These are phyloP conservation scores for Tricholoma saponaceum DNA, from an alignment of 768 basidiomycete genomes.

Conservation along the genomic window DNA sequence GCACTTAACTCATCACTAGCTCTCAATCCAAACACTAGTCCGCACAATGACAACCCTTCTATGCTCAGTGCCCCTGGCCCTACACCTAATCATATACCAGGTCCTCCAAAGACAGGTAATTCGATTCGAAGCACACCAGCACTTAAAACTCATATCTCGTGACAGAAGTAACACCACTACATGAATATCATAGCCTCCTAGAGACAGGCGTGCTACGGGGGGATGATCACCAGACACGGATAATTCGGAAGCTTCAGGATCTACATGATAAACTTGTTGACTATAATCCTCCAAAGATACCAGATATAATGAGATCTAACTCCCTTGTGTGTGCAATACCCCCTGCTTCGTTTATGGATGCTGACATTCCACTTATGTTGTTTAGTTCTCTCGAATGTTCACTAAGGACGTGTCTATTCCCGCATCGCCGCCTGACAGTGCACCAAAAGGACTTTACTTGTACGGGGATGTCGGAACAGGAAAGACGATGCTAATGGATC, in stretches of 20 bases:
- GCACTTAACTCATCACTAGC: slow-evolving; percentile 34
- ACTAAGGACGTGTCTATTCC: slow-evolving; percentile 32
- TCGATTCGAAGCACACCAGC: neutral
- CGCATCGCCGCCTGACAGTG: slow-evolving; percentile 41
- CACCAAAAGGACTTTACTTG: slow-evolving; percentile 89
- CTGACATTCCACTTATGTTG: slow-evolving; percentile 12
- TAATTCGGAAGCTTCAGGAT: slow-evolving; percentile 77
- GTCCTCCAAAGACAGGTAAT: slow-evolving; percentile 4
- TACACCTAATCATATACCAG: slow-evolving; percentile 1
- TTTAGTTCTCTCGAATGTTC: slow-evolving; percentile 47
- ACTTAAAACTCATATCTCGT: neutral
- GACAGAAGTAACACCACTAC: slow-evolving; percentile 30
- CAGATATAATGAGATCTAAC: slow-evolving; percentile 33
- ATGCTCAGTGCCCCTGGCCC: slow-evolving; percentile 13
- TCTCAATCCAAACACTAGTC: slow-evolving; percentile 21
- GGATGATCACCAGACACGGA: slow-evolving; percentile 82
- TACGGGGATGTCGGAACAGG: slow-evolving; percentile 97
- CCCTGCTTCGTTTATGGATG: slow-evolving; percentile 19
- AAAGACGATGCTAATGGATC: slow-evolving; percentile 99
- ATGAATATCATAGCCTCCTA: slow-evolving; percentile 43
- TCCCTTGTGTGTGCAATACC: slow-evolving; percentile 31
- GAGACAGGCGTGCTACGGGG: slow-evolving; percentile 51
- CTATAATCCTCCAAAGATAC: slow-evolving; percentile 70
- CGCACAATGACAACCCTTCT: slow-evolving; percentile 21
- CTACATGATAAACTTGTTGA: slow-evolving; percentile 66